A percentile compares a stretch with the other conserved stretches of the same genome.
Evolutionary conservation across 1,139 yeast species (phyloP).

Genomic region (Lodderomyces jiufengensis): DNA sequence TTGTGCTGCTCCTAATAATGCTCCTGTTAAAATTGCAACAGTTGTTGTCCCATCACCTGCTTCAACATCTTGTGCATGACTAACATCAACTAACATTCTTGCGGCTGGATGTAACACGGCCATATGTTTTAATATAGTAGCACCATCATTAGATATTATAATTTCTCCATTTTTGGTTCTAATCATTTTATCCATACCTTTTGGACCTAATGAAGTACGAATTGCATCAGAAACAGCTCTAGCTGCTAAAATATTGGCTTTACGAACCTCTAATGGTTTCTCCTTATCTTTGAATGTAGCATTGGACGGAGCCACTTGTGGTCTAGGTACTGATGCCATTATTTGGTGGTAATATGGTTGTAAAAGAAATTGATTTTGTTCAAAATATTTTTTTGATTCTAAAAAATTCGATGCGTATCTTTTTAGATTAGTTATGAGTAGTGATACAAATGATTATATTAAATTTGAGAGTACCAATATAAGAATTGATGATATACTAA

Average conservation of each 20-base stretch:
- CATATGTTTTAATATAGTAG: slow-evolving; percentile 93
- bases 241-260: slow-evolving; percentile 90
- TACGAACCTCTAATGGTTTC: slow-evolving; percentile 96
- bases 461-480: slow-evolving; percentile 37
- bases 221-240: slow-evolving; percentile 98
- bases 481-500: slow-evolving; percentile 49
- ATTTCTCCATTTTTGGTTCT: slow-evolving; percentile 90
- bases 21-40: slow-evolving; percentile 93
- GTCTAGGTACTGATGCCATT: slow-evolving; percentile 18
- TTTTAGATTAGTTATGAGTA: neutral
- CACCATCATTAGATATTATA: slow-evolving; percentile 96
- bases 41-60: slow-evolving; percentile 99
- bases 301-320: slow-evolving; percentile 56
- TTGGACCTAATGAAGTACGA: slow-evolving; percentile 95
- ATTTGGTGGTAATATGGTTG: neutral
- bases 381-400: neutral
- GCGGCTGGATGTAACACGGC: slow-evolving; percentile 99
- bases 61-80: slow-evolving; percentile 96
- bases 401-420: neutral
- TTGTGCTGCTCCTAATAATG: slow-evolving; percentile 92
- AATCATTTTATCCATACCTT: slow-evolving; percentile 99
- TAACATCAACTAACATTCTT: slow-evolving; percentile 93
- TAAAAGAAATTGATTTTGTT: too few species aligned
- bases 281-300: slow-evolving; percentile 92
- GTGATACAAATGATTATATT: slow-evolving; percentile 12